Evolutionary conservation across 345 rosid species (phyloP), one percentile per base, ranked within the genome.

Genomic region (Diplotaxis tenuifolia): DNA sequence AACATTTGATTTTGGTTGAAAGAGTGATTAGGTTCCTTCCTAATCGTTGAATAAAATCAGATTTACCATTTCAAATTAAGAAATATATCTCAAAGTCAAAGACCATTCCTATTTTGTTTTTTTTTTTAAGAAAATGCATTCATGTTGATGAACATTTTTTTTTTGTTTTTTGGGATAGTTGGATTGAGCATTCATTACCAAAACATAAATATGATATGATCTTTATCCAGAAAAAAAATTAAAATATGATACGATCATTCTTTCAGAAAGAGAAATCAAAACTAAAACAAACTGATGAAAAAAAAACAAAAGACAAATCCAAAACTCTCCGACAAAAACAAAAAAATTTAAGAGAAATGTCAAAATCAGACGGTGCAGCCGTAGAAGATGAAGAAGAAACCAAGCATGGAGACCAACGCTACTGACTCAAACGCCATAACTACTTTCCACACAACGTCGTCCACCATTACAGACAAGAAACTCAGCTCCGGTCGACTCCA

Each of bases 331-430:
- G 50, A 47, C 50, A 16, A 6, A 14, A 40, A 73, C 50, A 64
- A 15, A 36, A 18, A 0, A 9, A 21, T 3, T 18, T 9, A 34
- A 7, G 27, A 18, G n/a, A 12, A 36, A 45, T 2, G 0, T 9
- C 12, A 45, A 62, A 47, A 53, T 77, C 65, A 92, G 62, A 92
- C 61, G 1, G 96, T 90, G 72, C 98, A 90, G 67, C 98, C 98
- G 67, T 87, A 93, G 75, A 88, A 86, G 75, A 93, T 89, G 71
- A 90, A 88, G 88, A 86, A 93, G 86, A 93, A 90, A 71, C 93
- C 79, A 54, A 93, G 83, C 91, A 90, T 88, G 20, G 98, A 93
- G 52, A 93, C 88, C 28, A 93, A 85, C 6, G 96, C 98, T 58
- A 90, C 89, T 0, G 98, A 92, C 80, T 92, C 98, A 28, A 92